Percentiles rank a stretch among this genome's conserved stretches.
phyloP scores from a whole-genome alignment of 495 filamentous ascomycete genomes.

The Neurospora sp. region DNA sequence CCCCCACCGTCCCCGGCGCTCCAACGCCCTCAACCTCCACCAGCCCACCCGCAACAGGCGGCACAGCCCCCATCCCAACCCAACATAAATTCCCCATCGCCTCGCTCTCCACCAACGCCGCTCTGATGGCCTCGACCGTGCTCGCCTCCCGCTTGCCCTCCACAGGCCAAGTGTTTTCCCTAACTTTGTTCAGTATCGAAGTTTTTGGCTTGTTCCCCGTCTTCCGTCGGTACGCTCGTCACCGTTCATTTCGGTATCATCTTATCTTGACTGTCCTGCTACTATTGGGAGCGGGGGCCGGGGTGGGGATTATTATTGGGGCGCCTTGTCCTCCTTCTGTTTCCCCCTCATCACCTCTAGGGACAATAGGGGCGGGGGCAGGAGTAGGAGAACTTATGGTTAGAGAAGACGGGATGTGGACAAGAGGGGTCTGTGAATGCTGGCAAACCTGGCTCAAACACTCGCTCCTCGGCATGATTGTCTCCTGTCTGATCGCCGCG shows the following conservation, averaged over 20 bases:
- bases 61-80: not conserved
- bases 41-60: not conserved
- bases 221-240: slow-evolving; percentile 76
- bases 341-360: not conserved
- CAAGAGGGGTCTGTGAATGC: not conserved
- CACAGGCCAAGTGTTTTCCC: slow-evolving; percentile 88
- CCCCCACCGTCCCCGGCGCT: not conserved
- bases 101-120: slow-evolving; percentile 78
- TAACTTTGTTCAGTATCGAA: slow-evolving; percentile 92
- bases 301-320: slow-evolving; percentile 58
- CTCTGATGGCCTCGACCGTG: slow-evolving; percentile 79
- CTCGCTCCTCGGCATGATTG: slow-evolving; percentile 62
- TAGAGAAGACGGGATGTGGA: not conserved
- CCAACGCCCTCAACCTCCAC: not conserved
- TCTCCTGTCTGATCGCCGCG: slow-evolving; percentile 51
- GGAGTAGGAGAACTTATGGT: not conserved
- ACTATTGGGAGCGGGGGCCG: slow-evolving; percentile 65
- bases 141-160: slow-evolving; percentile 77
- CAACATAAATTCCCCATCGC: slow-evolving; percentile 60
- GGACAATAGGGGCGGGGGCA: too few relatives aligned
- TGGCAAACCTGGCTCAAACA: slow-evolving; percentile 10
- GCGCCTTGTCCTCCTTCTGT: not conserved
- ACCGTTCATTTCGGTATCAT: slow-evolving; percentile 76
- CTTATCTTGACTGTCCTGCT: slow-evolving; percentile 66
- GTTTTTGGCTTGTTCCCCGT: slow-evolving; percentile 96